A percentile compares a stretch with the other conserved stretches of the same genome.
phyloP scores from a whole-genome alignment of 2,329 filamentous ascomycete genomes.

The Arthroderma sp. region DNA sequence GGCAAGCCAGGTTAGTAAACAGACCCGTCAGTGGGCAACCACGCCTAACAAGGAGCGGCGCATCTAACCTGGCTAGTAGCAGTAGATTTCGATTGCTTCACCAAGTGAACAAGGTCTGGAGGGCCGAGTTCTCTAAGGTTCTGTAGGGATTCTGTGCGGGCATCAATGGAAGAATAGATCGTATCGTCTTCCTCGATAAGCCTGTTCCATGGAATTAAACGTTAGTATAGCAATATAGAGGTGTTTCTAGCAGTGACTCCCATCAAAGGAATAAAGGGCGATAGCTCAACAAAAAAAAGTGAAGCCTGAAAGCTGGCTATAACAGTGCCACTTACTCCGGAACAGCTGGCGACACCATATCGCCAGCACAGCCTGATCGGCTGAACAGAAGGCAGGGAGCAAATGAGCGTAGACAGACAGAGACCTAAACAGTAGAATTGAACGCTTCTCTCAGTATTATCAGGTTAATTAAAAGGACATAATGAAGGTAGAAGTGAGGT shows the following conservation, averaged over 20 bases:
- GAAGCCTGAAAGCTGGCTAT: not conserved
- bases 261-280: too few relatives aligned
- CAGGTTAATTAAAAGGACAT: not conserved
- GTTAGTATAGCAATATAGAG: not conserved
- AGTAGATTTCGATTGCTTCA: slow-evolving; percentile 59
- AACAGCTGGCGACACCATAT: slow-evolving; percentile 62
- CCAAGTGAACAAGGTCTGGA: slow-evolving; percentile 86
- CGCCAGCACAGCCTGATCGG: slow-evolving; percentile 18
- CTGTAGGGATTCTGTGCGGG: slow-evolving; percentile 77
- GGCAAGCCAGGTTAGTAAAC: not conserved
- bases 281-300: not conserved
- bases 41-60: not conserved
- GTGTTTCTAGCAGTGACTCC: not conserved
- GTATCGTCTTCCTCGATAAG: slow-evolving; percentile 78
- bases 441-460: not conserved
- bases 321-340: slow-evolving; percentile 49
- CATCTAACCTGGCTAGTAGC: slow-evolving; percentile 43
- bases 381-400: not conserved
- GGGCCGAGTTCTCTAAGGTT: slow-evolving; percentile 85
- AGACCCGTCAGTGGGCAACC: not conserved
- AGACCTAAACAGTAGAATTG: not conserved
- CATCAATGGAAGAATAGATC: slow-evolving; percentile 72
- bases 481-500: not conserved
- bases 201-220: slow-evolving; percentile 38
- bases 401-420: not conserved